phyloP scores from a whole-genome alignment of 2,329 filamentous ascomycete genomes.

The Myriosclerotinia duriaeana region DNA sequence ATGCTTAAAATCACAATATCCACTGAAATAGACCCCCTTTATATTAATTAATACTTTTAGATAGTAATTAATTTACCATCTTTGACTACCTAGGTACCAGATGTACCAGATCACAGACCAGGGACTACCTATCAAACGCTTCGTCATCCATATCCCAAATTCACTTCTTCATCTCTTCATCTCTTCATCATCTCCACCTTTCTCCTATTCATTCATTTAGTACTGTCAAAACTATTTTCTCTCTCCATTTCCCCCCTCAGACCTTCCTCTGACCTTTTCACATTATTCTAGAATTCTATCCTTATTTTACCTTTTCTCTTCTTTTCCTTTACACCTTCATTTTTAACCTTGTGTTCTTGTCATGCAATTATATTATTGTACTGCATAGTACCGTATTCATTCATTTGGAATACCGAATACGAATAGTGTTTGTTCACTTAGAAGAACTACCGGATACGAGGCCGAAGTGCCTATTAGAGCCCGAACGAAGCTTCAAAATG shows the following conservation, averaged over 20 bases:
- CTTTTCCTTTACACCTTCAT: conserved; percentile 5
- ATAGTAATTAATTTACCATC: background rate
- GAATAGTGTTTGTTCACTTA: background rate
- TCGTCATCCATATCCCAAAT: conserved; percentile 4
- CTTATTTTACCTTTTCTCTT: background rate
- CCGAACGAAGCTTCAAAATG: conserved; percentile 6
- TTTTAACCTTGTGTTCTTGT: background rate
- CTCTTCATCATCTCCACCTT: conserved; percentile 15
- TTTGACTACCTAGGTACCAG: no score
- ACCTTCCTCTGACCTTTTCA: background rate
- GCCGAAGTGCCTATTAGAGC: background rate
- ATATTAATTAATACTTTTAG: no score
- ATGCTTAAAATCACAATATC: no score
- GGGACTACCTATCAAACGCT: conserved; percentile 5
- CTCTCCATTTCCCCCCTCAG: background rate
- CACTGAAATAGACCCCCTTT: no score
- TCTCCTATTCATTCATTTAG: conserved; percentile 15
- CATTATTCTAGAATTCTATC: background rate
- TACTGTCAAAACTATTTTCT: background rate
- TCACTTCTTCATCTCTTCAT: conserved; percentile 1
- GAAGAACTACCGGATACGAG: background rate
- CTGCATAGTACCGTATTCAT: background rate
- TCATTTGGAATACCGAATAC: background rate
- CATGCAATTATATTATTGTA: conserved; percentile 8
- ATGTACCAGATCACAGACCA: background rate